Evolutionary conservation across 371 early-diverging fungal species (phyloP).

Genomic region (Fennellomyces sp.): DNA sequence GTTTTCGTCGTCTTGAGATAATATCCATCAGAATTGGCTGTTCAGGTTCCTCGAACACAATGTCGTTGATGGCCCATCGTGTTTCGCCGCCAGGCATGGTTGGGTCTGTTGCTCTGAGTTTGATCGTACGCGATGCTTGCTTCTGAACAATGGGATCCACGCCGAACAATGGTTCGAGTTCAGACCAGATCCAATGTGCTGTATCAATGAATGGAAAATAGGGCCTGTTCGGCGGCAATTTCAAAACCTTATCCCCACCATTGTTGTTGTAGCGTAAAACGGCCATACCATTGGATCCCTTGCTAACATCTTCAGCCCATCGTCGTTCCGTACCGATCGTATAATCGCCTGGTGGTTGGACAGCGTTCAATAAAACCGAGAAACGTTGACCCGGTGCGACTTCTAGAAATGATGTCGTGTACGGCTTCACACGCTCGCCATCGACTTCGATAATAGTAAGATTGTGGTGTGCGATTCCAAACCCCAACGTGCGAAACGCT

Average conservation of each 20-base stretch:
- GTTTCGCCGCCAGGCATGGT: conserved; percentile 15
- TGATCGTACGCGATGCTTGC: conserved; percentile 28
- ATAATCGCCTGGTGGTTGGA: conserved; percentile 26
- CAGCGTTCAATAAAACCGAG: conserved; percentile 37
- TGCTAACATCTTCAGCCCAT: conserved; percentile 34
- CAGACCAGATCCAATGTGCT: conserved; percentile 35
- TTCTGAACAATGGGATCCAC: conserved; percentile 28
- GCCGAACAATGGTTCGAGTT: conserved; percentile 35
- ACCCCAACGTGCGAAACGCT: conserved; percentile 40
- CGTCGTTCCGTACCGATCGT: conserved; percentile 27
- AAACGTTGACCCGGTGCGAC: conserved; percentile 50
- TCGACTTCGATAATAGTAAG: conserved; percentile 53
- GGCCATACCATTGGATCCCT: conserved; percentile 34
- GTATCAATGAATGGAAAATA: conserved; percentile 3
- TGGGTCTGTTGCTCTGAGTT: conserved; percentile 24
- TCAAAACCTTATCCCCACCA: background rate
- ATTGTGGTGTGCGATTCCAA: conserved; percentile 42
- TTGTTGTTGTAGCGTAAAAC: conserved; percentile 26
- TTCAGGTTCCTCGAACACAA: conserved; percentile 25
- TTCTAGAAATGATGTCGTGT: conserved; percentile 26
- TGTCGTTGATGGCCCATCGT: conserved; percentile 35
- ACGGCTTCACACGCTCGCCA: conserved; percentile 39
- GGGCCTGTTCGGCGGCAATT: background rate
- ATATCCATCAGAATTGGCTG: conserved; percentile 20
- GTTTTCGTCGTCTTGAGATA: conserved; percentile 6